These are phyloP conservation scores for Pisolithus tinctorius DNA, from an alignment of 768 basidiomycete genomes.

Conservation along the genomic window DNA sequence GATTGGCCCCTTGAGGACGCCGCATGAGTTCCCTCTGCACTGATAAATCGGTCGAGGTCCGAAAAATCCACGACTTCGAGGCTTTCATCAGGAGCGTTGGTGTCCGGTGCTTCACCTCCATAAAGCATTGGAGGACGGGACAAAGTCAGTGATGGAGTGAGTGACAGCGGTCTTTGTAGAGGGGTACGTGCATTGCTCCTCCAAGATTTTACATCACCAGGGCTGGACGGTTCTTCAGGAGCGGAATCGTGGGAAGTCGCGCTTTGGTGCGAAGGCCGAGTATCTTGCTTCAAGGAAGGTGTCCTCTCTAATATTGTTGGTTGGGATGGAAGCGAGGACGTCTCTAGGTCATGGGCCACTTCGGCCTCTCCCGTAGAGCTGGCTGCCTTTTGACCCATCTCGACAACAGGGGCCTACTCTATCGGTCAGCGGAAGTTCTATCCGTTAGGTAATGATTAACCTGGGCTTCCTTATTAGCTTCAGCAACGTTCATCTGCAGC, in stretches of 20 bases:
- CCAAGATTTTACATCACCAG: slow-evolving; percentile 56
- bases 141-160: slow-evolving; percentile 19
- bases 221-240: slow-evolving; percentile 21
- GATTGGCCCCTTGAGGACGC: slow-evolving; percentile 12
- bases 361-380: slow-evolving; percentile 16
- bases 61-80: slow-evolving; percentile 79
- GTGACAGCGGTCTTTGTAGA: slow-evolving; percentile 21
- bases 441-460: slow-evolving; percentile 6
- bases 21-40: slow-evolving; percentile 23
- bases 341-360: slow-evolving; percentile 4
- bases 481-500: slow-evolving; percentile 46
- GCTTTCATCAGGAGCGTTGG: slow-evolving; percentile 45
- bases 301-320: slow-evolving; percentile 23
- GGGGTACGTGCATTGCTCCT: slow-evolving; percentile 38
- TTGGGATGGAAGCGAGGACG: background rate
- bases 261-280: slow-evolving; percentile 16
- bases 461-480: slow-evolving; percentile 11
- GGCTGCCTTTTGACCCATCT: slow-evolving; percentile 43
- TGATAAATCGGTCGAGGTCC: slow-evolving; percentile 67
- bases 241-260: slow-evolving; percentile 1
- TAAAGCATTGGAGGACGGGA: slow-evolving; percentile 29
- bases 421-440: slow-evolving; percentile 13
- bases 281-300: slow-evolving; percentile 28
- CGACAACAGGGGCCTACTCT: slow-evolving; percentile 31
- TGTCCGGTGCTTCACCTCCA: slow-evolving; percentile 32